Evolutionary conservation across 345 rosid genomes (phyloP).

Genomic region (Lepidium africanum): DNA sequence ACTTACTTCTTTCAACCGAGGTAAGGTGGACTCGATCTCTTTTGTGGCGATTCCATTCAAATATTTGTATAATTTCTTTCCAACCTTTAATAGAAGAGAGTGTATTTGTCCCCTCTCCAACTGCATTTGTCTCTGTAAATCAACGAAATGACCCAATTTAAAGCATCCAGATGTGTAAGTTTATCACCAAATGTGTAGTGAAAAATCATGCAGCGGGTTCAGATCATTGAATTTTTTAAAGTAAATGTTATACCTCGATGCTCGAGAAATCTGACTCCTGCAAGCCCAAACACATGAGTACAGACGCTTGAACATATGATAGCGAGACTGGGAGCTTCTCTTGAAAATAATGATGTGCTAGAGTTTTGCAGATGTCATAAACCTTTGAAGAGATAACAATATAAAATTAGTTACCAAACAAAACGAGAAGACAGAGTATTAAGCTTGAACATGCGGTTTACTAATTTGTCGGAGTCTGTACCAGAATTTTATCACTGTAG

Average conservation of each 20-base stretch:
- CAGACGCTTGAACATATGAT: slow-evolving; percentile 74
- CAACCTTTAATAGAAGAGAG: slow-evolving; percentile 60
- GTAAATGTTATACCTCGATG: slow-evolving; percentile 52
- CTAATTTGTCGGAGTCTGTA: neutral
- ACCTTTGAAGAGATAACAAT: slow-evolving; percentile 42
- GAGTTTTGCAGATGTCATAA: slow-evolving; percentile 50
- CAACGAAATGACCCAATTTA: neutral
- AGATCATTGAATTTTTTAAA: neutral
- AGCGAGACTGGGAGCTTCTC: slow-evolving; percentile 76
- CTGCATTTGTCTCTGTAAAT: slow-evolving; percentile 77
- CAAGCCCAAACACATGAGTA: slow-evolving; percentile 79
- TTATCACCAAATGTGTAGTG: neutral
- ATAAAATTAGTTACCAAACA: neutral
- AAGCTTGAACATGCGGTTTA: neutral
- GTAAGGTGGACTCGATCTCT: slow-evolving; percentile 52
- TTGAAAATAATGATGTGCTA: slow-evolving; percentile 68
- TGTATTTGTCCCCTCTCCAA: slow-evolving; percentile 65
- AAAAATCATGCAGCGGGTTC: neutral
- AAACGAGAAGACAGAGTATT: neutral
- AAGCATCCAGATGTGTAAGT: slow-evolving; percentile 1
- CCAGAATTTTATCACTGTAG: neutral
- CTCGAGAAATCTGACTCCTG: slow-evolving; percentile 56
- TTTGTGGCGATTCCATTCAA: slow-evolving; percentile 50
- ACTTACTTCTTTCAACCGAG: slow-evolving; percentile 80
- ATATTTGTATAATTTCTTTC: slow-evolving; percentile 68